Base-by-base conservation (phyloP, 805 yeast species). In the Osmozyma mogii region DNA sequence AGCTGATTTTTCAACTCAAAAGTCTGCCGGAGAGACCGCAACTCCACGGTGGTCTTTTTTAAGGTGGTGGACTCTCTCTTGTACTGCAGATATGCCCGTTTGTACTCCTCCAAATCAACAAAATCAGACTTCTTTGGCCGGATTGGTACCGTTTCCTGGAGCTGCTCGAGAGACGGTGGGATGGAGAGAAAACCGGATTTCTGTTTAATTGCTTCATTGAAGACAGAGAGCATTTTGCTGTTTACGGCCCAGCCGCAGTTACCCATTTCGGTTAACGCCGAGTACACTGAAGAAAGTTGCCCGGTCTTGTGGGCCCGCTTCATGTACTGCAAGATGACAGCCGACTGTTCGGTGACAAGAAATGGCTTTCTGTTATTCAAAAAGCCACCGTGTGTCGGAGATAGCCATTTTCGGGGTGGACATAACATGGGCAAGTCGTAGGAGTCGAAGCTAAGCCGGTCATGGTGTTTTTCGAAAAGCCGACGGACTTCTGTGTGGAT, bases 181-280 rank as follows among this genome's bases (percentile, higher is more conserved):
- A 61, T 45, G 16, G 44, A 41, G 14, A 49, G 30, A 22, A 52
- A 52, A 8, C 57, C 56, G 2, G 35, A 24, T 2, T 39, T 41
- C 1, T 17, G 4, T 3, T 35, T 22, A 47, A 56, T 35, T 1
- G 43, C 46, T 12, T 38, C 12, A 18, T 49, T 41, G 22, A 57
- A 45, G 0, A 54, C 43, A 2, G 28, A 24, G 5, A 52, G 25
- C n/a, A 57, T 45, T 4, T 33, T 28, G 2, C 46, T 38, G 32
- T 64, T 58, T 3, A 64, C 43, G 1, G 59, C 54, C 70, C 70
- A 64, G 0, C 59, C 47, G 2, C 38, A 39, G 3, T 44, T 30
- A 2, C 64, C 56, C 13, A 62, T 31, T 5, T 40, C 36, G 32
- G 56, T 43, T 12, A 64, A 43, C 6, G 54, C 47, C 11, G 38